These are phyloP conservation scores for Rhazya stricta DNA, from an alignment of 257 asterid genomes.

Conservation along the genomic window DNA sequence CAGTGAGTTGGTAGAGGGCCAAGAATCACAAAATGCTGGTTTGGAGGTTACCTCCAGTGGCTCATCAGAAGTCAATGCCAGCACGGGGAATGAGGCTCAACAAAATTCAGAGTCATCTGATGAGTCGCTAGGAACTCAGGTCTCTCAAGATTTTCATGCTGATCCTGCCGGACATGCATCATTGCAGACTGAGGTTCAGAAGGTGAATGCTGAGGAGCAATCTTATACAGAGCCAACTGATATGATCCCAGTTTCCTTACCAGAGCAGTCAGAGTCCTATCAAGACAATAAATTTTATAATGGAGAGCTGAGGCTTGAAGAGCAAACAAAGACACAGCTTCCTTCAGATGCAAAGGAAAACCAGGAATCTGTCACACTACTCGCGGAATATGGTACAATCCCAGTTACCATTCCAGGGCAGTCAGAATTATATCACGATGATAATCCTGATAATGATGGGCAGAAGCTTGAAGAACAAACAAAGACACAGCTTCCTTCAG, in stretches of 20 bases:
- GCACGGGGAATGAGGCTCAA: not conserved
- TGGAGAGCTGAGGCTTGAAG: not conserved
- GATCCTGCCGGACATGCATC: not conserved
- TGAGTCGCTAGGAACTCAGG: not conserved
- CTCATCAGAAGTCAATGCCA: not conserved
- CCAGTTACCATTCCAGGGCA: not conserved
- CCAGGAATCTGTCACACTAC: not conserved
- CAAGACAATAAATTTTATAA: not conserved
- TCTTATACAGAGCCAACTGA: not conserved
- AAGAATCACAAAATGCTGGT: not conserved
- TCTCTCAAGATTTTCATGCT: too few relatives aligned
- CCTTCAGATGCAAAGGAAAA: not conserved
- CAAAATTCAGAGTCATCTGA: not conserved
- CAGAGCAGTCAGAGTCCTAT: not conserved
- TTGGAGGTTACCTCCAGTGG: not conserved
- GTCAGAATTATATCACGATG: not conserved
- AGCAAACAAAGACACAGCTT: not conserved
- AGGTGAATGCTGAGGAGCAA: not conserved
- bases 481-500: constrained; percentile 3
- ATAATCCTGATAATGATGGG: not conserved
- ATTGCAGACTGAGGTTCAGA: not conserved
- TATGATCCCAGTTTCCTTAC: not conserved
- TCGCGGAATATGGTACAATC: not conserved
- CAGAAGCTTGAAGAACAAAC: constrained; percentile 4
- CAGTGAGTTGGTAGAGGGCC: not conserved